Conservation (phyloP, 2,329 filamentous ascomycete genomes). For the Pseudofabraea citricarpa region DNA sequence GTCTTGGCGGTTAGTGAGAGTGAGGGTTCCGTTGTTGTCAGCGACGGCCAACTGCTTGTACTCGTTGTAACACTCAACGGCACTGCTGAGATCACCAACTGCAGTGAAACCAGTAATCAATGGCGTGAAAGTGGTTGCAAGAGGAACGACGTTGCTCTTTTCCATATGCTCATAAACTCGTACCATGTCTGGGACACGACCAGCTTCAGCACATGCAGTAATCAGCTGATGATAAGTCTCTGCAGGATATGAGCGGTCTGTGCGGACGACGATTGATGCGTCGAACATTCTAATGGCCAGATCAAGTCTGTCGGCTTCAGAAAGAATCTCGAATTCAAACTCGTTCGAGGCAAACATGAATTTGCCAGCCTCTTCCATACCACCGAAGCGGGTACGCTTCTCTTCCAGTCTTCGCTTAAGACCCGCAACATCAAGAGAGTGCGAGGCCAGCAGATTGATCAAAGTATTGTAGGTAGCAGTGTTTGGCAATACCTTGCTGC, state of each 20-base stretch:
- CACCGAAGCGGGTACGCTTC: slow-evolving; percentile 79
- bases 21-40: slow-evolving; percentile 68
- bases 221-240: slow-evolving; percentile 84
- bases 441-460: slow-evolving; percentile 73
- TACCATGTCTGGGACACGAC: slow-evolving; percentile 83
- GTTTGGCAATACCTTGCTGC: slow-evolving; percentile 75
- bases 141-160: slow-evolving; percentile 64
- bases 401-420: slow-evolving; percentile 72
- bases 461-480: slow-evolving; percentile 84
- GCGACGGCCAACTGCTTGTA: slow-evolving; percentile 86
- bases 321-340: slow-evolving; percentile 78
- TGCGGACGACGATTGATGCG: slow-evolving; percentile 56
- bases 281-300: slow-evolving; percentile 85
- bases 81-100: slow-evolving; percentile 75
- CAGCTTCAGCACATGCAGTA: slow-evolving; percentile 77
- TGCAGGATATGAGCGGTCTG: slow-evolving; percentile 63
- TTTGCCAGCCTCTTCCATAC: slow-evolving; percentile 75
- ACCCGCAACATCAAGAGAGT: slow-evolving; percentile 72
- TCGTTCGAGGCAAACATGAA: slow-evolving; percentile 89
- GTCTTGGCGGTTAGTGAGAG: slow-evolving; percentile 69
- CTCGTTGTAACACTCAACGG: slow-evolving; percentile 92
- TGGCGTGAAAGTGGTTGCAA: slow-evolving; percentile 77
- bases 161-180: slow-evolving; percentile 92
- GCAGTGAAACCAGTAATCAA: slow-evolving; percentile 95
- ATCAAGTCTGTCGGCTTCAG: slow-evolving; percentile 81